Percentiles rank a stretch among this genome's conserved stretches.
These are phyloP conservation scores for Rhexocercosporidium sp. DNA, from an alignment of 2,329 filamentous ascomycete genomes.

Conservation along the genomic window DNA sequence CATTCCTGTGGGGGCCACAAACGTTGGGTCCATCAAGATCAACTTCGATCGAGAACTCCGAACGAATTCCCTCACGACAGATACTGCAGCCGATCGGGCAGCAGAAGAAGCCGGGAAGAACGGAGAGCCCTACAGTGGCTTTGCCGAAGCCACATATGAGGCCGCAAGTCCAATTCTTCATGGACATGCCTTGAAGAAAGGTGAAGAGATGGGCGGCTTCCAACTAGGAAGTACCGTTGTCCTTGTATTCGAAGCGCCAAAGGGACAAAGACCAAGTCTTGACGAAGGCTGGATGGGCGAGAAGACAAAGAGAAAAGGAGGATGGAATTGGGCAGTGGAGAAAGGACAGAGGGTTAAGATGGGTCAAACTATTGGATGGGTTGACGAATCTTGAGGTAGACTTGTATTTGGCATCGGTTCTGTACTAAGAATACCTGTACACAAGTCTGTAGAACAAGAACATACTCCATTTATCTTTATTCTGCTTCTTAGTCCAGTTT, in stretches of 20 bases:
- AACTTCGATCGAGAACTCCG: constrained; percentile 96
- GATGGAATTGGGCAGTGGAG: constrained; percentile 86
- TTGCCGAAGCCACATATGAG: constrained; percentile 88
- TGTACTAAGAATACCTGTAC: neutral
- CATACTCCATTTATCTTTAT: neutral
- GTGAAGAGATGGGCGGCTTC: constrained; percentile 98
- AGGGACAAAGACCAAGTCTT: constrained; percentile 59
- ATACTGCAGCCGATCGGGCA: constrained; percentile 87
- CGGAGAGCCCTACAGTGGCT: constrained; percentile 87
- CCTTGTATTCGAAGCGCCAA: constrained; percentile 92
- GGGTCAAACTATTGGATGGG: constrained; percentile 82
- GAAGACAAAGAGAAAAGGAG: constrained; percentile 61
- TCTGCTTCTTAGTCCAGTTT: neutral
- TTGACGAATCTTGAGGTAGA: constrained; percentile 54
- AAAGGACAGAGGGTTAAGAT: constrained; percentile 89
- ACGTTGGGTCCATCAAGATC: constrained; percentile 94
- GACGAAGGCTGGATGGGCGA: constrained; percentile 64
- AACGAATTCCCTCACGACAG: constrained; percentile 89
- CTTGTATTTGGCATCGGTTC: neutral
- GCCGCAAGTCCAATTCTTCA: constrained; percentile 77
- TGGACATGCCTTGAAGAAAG: constrained; percentile 82
- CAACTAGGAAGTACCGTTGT: constrained; percentile 95
- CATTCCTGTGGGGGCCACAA: constrained; percentile 94
- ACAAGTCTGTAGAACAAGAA: neutral
- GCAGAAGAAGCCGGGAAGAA: constrained; percentile 77